Evolutionary conservation across 192 early-diverging fungal species (phyloP).

Genomic region (Backusella tuberculispora): DNA sequence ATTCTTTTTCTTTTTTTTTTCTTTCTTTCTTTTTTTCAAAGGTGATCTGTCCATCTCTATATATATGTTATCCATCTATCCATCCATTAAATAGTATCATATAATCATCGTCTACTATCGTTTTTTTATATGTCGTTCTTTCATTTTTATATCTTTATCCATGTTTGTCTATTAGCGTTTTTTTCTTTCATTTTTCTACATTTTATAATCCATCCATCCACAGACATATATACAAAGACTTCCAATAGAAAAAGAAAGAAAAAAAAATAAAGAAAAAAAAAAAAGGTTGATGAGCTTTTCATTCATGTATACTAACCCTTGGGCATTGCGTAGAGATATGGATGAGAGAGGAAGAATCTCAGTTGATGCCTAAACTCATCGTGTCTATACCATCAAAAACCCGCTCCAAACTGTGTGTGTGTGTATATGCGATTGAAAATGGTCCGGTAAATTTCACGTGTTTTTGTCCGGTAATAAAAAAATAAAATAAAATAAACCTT

Average conservation of each 20-base stretch:
- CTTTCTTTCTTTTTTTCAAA: neutral
- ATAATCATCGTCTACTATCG: neutral
- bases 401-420: neutral
- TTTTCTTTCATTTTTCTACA: neutral
- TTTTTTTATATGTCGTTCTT: neutral
- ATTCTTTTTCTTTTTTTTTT: neutral
- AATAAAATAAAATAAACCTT: too few relatives aligned
- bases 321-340: conserved; percentile 24
- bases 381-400: conserved; percentile 3
- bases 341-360: conserved; percentile 26
- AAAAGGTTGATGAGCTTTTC: too few relatives aligned
- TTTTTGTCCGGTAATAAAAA: neutral
- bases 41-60: conserved; percentile 15
- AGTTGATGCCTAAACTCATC: neutral
- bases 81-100: neutral
- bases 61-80: neutral
- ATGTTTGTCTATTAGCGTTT: too few relatives aligned
- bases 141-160: too few relatives aligned
- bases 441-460: neutral
- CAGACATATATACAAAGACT: neutral
- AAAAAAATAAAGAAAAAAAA: neutral
- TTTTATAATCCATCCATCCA: neutral
- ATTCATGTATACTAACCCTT: conserved; percentile 2
- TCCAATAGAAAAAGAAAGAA: neutral
- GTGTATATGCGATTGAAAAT: neutral